Conservation (phyloP, 495 filamentous ascomycete species). For the Penicillium ochrochloron region DNA sequence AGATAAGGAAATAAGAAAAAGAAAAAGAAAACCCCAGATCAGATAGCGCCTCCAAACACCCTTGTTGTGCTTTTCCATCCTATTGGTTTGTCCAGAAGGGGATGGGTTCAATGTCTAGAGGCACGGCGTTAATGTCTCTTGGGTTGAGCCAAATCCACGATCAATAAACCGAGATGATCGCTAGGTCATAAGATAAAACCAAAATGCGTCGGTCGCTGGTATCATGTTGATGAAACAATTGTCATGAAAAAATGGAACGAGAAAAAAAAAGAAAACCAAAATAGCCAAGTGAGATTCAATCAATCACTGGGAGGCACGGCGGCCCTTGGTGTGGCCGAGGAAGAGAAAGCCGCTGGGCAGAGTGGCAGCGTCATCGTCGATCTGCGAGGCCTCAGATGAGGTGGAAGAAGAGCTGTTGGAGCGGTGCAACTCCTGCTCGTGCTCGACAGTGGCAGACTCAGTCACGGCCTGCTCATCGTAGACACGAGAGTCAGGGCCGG, state of each 20-base stretch:
- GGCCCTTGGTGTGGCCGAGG: conserved; percentile 33
- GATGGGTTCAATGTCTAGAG: neutral
- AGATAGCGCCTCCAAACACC: conserved; percentile 31
- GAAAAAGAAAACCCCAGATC: conserved; percentile 17
- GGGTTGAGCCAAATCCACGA: conserved; percentile 14
- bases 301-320: conserved; percentile 21
- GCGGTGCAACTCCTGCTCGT: conserved; percentile 23
- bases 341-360: conserved; percentile 40
- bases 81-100: conserved; percentile 6
- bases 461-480: conserved; percentile 31
- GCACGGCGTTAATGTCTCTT: conserved; percentile 13
- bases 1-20: conserved; percentile 16
- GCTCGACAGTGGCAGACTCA: conserved; percentile 22
- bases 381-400: conserved; percentile 27
- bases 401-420: conserved; percentile 33
- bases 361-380: conserved; percentile 22
- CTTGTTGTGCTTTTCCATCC: conserved; percentile 21
- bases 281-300: neutral
- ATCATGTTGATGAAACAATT: conserved; percentile 16
- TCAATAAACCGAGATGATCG: conserved; percentile 17
- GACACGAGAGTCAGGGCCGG: conserved; percentile 35
- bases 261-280: conserved; percentile 9
- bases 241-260: conserved; percentile 24
- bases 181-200: conserved; percentile 12
- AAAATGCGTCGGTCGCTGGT: conserved; percentile 27